Evolutionary conservation across 495 filamentous ascomycete genomes (phyloP), one percentile per base, ranked within the genome.

Genomic region (Talaromyces ruber): DNA sequence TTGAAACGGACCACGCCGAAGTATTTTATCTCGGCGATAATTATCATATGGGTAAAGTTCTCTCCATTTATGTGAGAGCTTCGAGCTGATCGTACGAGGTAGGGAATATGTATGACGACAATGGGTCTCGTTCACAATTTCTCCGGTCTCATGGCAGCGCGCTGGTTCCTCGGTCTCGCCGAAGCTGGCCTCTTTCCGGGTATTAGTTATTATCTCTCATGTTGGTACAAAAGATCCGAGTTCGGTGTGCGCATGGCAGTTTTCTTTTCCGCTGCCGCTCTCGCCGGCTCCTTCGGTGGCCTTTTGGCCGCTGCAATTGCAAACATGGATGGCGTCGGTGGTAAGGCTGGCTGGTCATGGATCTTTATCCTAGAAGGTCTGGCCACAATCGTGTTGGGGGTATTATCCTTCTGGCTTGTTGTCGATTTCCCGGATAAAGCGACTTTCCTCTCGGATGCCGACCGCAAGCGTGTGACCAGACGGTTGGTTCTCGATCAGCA

Each of bases 111-210:
- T 62, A 96, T 95, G 87, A 84, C 86, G 4, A 84, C 79, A 16
- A 95, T 95, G 89, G 93, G 93, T 1, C 81, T 97, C 21, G 84
- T 90, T 0, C 77, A 85, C 21, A 92, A 91, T 64, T 95, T 85
- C 72, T 74, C 81, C 1, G 92, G 91, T 2, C 82, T 97, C 55
- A 86, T 93, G 82, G 86, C 88, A 32, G 88, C 89, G 2, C 83
- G 92, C 11, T 96, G 86, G 83, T 96, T 93, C 70, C 81, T 98
- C 0, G 93, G 93, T 2, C 73, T 96, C 3, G 75, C 85, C 1
- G 93, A 97, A 70, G 92, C 92, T 16, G 93, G 92, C 11, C 78
- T 95, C 0, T 93, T 93, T 69, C 90, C 91, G 0, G 93, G 93
- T 3, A 84, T 97, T 6, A 91, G 89, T 66, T 96, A 93, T 70